These are phyloP conservation scores for Medicago ruthenica DNA, from an alignment of 306 rosid genomes.

Conservation along the genomic window DNA sequence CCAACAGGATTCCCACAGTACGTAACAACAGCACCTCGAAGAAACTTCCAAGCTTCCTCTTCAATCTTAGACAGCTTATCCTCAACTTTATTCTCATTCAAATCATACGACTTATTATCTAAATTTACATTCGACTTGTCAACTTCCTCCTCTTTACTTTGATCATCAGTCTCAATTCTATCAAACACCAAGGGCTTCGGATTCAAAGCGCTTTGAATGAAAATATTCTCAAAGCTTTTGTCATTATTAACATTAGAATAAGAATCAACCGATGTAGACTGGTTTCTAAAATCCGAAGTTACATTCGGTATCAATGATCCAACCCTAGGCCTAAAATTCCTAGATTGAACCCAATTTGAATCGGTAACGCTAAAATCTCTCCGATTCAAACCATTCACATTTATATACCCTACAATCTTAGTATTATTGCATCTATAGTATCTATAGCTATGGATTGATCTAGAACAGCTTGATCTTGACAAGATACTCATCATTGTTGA, in stretches of 20 bases:
- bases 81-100: conserved; percentile 58
- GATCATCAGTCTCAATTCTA: conserved; percentile 49
- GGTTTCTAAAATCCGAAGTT: conserved; percentile 72
- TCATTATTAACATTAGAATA: conserved; percentile 66
- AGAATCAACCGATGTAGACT: conserved; percentile 76
- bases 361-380: conserved; percentile 56
- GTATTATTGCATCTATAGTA: conserved; percentile 42
- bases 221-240: conserved; percentile 69
- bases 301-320: conserved; percentile 55
- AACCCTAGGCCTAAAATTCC: conserved; percentile 59
- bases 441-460: conserved; percentile 36
- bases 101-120: conserved; percentile 54
- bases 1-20: conserved; percentile 88
- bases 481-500: conserved; percentile 36
- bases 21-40: conserved; percentile 65
- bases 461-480: conserved; percentile 40
- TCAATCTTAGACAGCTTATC: conserved; percentile 62
- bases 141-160: conserved; percentile 55
- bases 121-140: conserved; percentile 44
- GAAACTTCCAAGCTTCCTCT: conserved; percentile 85
- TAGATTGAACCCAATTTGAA: conserved; percentile 59
- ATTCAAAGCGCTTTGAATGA: conserved; percentile 72
- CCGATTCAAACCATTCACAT: conserved; percentile 56
- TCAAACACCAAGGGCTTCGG: conserved; percentile 65
- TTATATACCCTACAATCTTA: conserved; percentile 49